Base-by-base conservation (phyloP, 495 filamentous ascomycete genomes). In the Trichocladium uniseriatum region DNA sequence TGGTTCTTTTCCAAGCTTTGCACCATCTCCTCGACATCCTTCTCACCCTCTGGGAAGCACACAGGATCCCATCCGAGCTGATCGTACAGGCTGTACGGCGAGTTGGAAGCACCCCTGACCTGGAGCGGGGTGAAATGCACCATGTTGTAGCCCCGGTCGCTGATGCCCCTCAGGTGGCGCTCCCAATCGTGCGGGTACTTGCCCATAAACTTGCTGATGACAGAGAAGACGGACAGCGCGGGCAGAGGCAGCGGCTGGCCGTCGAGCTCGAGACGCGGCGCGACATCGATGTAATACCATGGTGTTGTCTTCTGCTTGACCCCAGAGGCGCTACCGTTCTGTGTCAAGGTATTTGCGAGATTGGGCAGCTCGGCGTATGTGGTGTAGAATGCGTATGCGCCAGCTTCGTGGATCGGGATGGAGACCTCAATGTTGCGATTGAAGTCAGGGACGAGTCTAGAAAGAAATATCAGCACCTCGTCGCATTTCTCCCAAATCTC, bases 171-270 rank as follows among this genome's bases (percentile, higher is more conserved):
- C 44, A 97, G 75, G 61, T 97, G 89, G 14, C 78, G 81, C 49
- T 96, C 81, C 90, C 90, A 99, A 51, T 89, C 83, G 2, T 73
- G 70, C 1, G 92, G 90, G 58, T 87, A 92, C 58, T 82, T 80
- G 32, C 94, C 94, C 85, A 99, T 91, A 73, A 95, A 95, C 67
- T 97, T 99, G 47, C 89, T 95, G 49, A 97, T 84, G 31, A 91
- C 73, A n/a, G 94, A 96, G 67, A 91, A 94, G 38, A 95, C 79
- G 0, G 89, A 92, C 7, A 99, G 73, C 0, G 94, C 86, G 55
- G 87, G 81, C 47, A 96, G 73, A 6, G 92, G 88, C 57, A 96
- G 64, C 7, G 78, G 71, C 16, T 73, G 71, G 32, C 80, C 77
- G 13, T 82, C 78, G 16, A 96, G 73, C 8, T 80, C 77, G 55